phyloP scores from a whole-genome alignment of 331 rosid species.

The Quercus tomentella region DNA sequence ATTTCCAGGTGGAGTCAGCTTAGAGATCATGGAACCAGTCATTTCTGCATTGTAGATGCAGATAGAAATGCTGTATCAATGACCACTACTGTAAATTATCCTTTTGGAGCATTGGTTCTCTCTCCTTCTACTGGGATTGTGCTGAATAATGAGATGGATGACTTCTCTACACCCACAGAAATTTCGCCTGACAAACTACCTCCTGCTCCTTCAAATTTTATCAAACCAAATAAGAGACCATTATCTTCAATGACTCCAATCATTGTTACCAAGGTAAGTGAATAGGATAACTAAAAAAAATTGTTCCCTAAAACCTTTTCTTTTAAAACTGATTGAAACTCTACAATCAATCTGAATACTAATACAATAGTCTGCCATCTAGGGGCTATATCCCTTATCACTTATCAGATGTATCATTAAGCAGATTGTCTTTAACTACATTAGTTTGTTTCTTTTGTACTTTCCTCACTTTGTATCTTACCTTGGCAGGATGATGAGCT shows the following conservation, averaged over 20 bases:
- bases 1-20: conserved; percentile 87
- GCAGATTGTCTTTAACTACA: neutral
- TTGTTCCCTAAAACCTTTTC: neutral
- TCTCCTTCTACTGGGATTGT: conserved; percentile 88
- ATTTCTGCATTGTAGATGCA: conserved; percentile 83
- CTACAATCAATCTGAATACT: neutral
- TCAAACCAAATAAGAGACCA: conserved; percentile 79
- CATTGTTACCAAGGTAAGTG: conserved; percentile 63
- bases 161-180: conserved; percentile 79
- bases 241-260: conserved; percentile 92
- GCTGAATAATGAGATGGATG: conserved; percentile 86
- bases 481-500: conserved; percentile 61
- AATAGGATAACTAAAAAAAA: neutral
- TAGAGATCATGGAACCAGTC: conserved; percentile 91
- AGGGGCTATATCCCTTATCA: neutral
- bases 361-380: neutral
- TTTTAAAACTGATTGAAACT: neutral
- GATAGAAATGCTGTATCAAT: conserved; percentile 88
- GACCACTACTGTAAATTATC: conserved; percentile 61
- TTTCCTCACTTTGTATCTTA: neutral
- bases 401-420: neutral
- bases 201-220: conserved; percentile 86
- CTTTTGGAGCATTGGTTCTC: conserved; percentile 71
- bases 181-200: conserved; percentile 60
- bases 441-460: neutral